Evolutionary conservation across 257 asterid genomes (phyloP), one percentile per base, ranked within the genome.

Genomic region (Solanum clarkiae): DNA sequence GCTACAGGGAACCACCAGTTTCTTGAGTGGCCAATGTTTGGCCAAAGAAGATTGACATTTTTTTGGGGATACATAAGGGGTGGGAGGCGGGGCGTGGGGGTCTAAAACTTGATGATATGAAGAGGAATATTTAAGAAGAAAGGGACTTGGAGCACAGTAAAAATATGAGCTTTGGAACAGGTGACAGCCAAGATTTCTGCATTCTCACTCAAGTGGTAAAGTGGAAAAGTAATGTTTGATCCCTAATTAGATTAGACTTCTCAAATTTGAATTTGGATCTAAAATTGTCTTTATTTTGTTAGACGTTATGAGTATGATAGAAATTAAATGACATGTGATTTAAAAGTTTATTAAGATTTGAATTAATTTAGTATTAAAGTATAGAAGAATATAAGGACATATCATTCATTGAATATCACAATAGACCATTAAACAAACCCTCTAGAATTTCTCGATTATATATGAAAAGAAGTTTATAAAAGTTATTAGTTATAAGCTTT

Each of bases 1-100:
- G 89, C 86, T 82, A 90, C 90, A 90, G 86, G 86, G 24, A 91
- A 90, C 97, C 99, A 94, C 99, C 89, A 84, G 83, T 91, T 89
- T 90, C 90, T 90, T 79, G 83, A 89, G 97, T 94, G 98, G 99
- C 44, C 88, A 91, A 86, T 80, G 89, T 92, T 92, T 89, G 69
- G 89, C 93, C 93, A 92, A 87, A 88, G 65, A 91, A 85, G 93
- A 90, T 91, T 91, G 92, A 89, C 87, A 81, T 83, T 84, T 89
- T 89, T 89, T 44, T 88, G 36, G 16, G 32, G 59, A 45, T 51
- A 29, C n/a, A 63, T 57, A 47, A 62, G 84, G 7, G 6, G 1
- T 36, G 6, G 42, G 32, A 6, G 14, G 47, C 7, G 51, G 9
- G 65, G 7, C 0, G 36, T 3, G 3, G 36, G 3, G 29, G 32